These are phyloP conservation scores for Medicago truncatula DNA, from an alignment of 306 rosid genomes.

Conservation along the genomic window DNA sequence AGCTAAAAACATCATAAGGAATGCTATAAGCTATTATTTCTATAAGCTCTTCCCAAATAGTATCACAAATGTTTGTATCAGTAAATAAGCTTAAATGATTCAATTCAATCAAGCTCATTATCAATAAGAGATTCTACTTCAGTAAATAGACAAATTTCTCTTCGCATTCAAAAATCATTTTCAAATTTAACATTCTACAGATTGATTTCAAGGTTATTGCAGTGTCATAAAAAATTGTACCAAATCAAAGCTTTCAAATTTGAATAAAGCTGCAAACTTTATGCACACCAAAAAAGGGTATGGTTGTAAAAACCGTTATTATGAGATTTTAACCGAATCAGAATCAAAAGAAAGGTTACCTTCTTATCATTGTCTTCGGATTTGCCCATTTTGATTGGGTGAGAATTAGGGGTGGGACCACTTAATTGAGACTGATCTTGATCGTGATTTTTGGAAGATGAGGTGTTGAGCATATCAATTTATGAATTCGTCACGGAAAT, in stretches of 20 bases:
- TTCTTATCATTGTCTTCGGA: constrained; percentile 69
- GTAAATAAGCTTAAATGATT: neutral
- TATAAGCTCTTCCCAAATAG: too few relatives aligned
- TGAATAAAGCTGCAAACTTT: constrained; percentile 44
- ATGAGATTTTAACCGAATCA: constrained; percentile 35
- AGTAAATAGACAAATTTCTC: neutral
- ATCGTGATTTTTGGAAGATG: constrained; percentile 52
- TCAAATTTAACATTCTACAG: constrained; percentile 6
- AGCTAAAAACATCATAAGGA: too few relatives aligned
- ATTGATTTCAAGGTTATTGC: constrained; percentile 5
- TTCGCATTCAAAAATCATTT: constrained; percentile 20
- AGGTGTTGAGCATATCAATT: constrained; percentile 52
- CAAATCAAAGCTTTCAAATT: constrained; percentile 30
- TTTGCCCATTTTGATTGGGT: constrained; percentile 60
- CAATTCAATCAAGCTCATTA: neutral
- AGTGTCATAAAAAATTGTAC: neutral
- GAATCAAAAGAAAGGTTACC: constrained; percentile 51
- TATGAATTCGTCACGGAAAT: constrained; percentile 38
- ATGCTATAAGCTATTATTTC: too few relatives aligned
- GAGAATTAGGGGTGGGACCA: constrained; percentile 55
- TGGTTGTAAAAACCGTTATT: constrained; percentile 12
- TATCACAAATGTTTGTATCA: neutral
- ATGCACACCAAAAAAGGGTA: constrained; percentile 5
- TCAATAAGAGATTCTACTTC: constrained; percentile 12
- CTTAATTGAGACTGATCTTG: constrained; percentile 59